These are phyloP conservation scores for Effrenium voratum DNA, from an alignment of 73 alveolate species.

Conservation along the genomic window DNA sequence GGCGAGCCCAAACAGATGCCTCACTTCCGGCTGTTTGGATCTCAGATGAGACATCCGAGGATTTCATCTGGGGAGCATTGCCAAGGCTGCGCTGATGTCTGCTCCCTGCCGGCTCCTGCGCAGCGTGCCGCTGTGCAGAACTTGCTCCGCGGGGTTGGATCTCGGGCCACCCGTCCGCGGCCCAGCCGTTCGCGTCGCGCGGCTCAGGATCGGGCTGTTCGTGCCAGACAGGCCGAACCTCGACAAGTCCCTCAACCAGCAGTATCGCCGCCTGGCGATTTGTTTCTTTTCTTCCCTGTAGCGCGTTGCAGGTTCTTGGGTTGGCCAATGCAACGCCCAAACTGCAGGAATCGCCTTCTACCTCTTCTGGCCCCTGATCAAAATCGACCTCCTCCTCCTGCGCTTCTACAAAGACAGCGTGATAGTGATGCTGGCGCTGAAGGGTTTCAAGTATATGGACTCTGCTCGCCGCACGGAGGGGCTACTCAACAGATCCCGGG, in stretches of 20 bases:
- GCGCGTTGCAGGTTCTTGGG: neutral
- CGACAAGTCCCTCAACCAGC: conserved; percentile 84
- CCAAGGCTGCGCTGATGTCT: conserved; percentile 80
- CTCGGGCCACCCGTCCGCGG: too few species aligned
- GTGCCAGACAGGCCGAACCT: conserved; percentile 73
- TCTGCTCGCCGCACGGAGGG: conserved; percentile 66
- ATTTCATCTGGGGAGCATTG: conserved; percentile 77
- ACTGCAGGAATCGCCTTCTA: conserved; percentile 84
- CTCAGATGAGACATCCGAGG: neutral
- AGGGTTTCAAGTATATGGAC: conserved; percentile 81
- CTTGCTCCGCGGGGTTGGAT: too few species aligned
- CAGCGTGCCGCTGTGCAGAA: conserved; percentile 12
- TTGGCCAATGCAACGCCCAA: too few species aligned
- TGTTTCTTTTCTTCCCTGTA: neutral
- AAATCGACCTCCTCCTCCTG: conserved; percentile 31
- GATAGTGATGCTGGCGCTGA: neutral
- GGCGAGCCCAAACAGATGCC: neutral
- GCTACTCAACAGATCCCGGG: conserved; percentile 52
- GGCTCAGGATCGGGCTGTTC: conserved; percentile 45
- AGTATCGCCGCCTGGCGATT: conserved; percentile 11
- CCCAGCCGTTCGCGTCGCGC: neutral
- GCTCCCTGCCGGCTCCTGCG: conserved; percentile 82
- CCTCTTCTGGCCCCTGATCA: conserved; percentile 82
- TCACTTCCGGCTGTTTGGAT: neutral
- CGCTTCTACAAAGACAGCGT: conserved; percentile 67